Evolutionary conservation across 2,329 filamentous ascomycete genomes (phyloP).

Genomic region (Septoria linicola): DNA sequence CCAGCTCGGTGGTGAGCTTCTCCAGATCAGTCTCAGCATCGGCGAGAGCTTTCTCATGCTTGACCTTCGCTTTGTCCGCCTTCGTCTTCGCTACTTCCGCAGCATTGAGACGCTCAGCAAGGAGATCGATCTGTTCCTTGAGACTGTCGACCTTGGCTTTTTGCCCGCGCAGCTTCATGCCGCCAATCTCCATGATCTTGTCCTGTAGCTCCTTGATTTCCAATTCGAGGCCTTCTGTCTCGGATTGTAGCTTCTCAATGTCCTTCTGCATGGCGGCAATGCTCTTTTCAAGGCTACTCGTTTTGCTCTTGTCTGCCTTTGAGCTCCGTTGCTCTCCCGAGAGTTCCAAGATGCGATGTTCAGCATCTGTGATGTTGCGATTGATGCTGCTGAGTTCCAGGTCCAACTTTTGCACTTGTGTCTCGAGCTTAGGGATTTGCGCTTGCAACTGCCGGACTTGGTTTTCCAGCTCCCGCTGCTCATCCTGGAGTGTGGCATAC

Average conservation of each 20-base stretch:
- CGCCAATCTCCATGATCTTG: constrained; percentile 98
- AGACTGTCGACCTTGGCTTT: constrained; percentile 86
- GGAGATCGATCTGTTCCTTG: constrained; percentile 78
- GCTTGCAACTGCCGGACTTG: constrained; percentile 70
- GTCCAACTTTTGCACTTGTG: constrained; percentile 83
- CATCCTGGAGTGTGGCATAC: constrained; percentile 80
- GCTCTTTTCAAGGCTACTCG: constrained; percentile 71
- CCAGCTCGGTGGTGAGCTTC: constrained; percentile 68
- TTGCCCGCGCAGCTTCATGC: constrained; percentile 85
- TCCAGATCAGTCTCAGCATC: constrained; percentile 80
- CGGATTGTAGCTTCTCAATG: constrained; percentile 72
- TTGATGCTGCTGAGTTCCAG: constrained; percentile 86
- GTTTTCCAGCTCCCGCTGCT: constrained; percentile 75
- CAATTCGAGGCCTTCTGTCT: constrained; percentile 85
- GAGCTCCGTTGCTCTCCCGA: constrained; percentile 77
- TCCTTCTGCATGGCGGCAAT: constrained; percentile 74
- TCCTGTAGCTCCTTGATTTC: constrained; percentile 92
- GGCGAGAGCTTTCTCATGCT: constrained; percentile 78
- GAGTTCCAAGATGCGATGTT: constrained; percentile 83
- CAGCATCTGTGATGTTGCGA: constrained; percentile 77
- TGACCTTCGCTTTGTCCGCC: constrained; percentile 85
- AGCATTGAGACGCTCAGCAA: constrained; percentile 78
- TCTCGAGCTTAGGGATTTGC: constrained; percentile 80
- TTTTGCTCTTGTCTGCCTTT: constrained; percentile 73
- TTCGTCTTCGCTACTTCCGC: constrained; percentile 88